Evolutionary conservation across 352 stramenopile species (phyloP).

Genomic region (Elongisporangium undulatum): DNA sequence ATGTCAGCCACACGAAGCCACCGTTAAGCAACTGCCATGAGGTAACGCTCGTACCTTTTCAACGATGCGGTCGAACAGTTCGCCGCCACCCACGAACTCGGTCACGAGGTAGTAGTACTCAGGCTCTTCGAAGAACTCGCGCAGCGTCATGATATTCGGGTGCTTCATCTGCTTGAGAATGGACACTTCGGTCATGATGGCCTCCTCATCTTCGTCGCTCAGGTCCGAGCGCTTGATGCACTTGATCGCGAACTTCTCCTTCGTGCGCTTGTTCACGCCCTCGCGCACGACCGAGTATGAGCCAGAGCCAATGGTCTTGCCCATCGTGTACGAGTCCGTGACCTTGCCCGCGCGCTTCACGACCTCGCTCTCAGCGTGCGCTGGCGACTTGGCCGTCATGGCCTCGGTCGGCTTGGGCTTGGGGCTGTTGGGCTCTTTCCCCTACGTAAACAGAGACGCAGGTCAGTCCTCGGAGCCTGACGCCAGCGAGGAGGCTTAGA

Average conservation of each 20-base stretch:
- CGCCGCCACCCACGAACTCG: constrained; percentile 81
- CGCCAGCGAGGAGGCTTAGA: neutral
- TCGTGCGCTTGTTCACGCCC: constrained; percentile 70
- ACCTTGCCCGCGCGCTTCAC: constrained; percentile 39
- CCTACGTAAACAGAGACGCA: neutral
- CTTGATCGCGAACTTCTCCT: constrained; percentile 88
- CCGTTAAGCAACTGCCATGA: too few species aligned
- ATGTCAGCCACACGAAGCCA: neutral
- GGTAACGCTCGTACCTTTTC: constrained; percentile 62
- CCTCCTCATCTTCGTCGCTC: constrained; percentile 70
- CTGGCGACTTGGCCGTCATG: constrained; percentile 3
- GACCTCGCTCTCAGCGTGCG: constrained; percentile 8
- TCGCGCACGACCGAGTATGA: constrained; percentile 89
- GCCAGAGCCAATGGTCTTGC: constrained; percentile 83
- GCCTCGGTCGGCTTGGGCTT: constrained; percentile 16
- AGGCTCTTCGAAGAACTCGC: constrained; percentile 88
- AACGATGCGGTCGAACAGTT: constrained; percentile 90
- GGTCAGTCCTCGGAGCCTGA: neutral
- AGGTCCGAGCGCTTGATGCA: constrained; percentile 80
- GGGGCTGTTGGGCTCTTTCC: constrained; percentile 9
- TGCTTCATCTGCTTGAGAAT: constrained; percentile 87
- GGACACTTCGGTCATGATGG: constrained; percentile 69
- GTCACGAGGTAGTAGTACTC: constrained; percentile 89
- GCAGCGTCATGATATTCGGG: constrained; percentile 87
- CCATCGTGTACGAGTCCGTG: constrained; percentile 67